These are phyloP conservation scores for Wickerhamiella sergipiensis DNA, from an alignment of 805 yeast species.

Conservation along the genomic window DNA sequence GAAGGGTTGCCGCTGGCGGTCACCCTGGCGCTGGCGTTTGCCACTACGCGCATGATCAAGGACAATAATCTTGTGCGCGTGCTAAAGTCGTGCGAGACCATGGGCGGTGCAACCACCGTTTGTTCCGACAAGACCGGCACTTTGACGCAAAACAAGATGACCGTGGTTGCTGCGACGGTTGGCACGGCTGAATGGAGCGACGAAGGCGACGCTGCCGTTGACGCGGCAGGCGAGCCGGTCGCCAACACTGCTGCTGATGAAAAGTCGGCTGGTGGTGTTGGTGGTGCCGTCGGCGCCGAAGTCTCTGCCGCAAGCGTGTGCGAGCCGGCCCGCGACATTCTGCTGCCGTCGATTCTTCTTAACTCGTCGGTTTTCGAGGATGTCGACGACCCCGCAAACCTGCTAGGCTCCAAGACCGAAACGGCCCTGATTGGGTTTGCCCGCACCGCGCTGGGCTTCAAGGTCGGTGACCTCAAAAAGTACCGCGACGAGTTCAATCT, in stretches of 20 bases:
- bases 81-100: slow-evolving; percentile 86
- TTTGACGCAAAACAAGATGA: slow-evolving; percentile 85
- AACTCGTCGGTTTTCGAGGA: slow-evolving; percentile 85
- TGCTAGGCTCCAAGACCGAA: slow-evolving; percentile 89
- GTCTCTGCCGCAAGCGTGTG: slow-evolving; percentile 2
- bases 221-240: too few relatives aligned
- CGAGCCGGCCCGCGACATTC: slow-evolving; percentile 13
- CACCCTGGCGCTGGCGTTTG: slow-evolving; percentile 91
- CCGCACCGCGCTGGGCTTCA: slow-evolving; percentile 34
- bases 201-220: not conserved
- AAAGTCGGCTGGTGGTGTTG: slow-evolving; percentile 25
- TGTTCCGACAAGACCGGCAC: slow-evolving; percentile 98
- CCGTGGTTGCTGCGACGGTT: slow-evolving; percentile 64
- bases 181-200: slow-evolving; percentile 32
- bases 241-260: slow-evolving; percentile 26
- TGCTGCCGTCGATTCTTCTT: slow-evolving; percentile 48
- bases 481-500: slow-evolving; percentile 33
- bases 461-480: slow-evolving; percentile 32
- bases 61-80: slow-evolving; percentile 95
- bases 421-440: slow-evolving; percentile 71
- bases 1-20: slow-evolving; percentile 98
- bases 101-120: slow-evolving; percentile 96
- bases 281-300: too few relatives aligned
- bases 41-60: slow-evolving; percentile 94
- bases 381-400: slow-evolving; percentile 37